Evolutionary conservation across 225 moss, liverwort and hornwort species (phyloP).

Genomic region (Marchantia paleacea): DNA sequence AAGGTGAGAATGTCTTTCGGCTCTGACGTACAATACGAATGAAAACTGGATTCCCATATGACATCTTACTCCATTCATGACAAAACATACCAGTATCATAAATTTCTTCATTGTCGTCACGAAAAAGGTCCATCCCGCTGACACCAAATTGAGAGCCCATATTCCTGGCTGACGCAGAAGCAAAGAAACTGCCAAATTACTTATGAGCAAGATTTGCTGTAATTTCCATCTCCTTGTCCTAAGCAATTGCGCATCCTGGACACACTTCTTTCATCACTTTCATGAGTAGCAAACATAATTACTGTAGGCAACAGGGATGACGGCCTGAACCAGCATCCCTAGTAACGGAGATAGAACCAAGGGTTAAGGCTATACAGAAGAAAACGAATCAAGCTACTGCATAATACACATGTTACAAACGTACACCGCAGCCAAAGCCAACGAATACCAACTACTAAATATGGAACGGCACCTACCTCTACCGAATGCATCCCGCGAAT

Average conservation of each 20-base stretch:
- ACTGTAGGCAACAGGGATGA: neutral
- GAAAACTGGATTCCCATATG: neutral
- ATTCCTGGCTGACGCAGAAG: slow-evolving; percentile 53
- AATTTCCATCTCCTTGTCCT: neutral
- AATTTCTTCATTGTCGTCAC: slow-evolving; percentile 71
- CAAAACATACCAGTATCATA: slow-evolving; percentile 58
- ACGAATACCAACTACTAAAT: neutral
- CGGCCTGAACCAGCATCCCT: neutral
- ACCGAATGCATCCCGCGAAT: slow-evolving; percentile 45
- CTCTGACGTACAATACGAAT: neutral
- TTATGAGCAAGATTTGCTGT: neutral
- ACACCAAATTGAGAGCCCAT: slow-evolving; percentile 73
- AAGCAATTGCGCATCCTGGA: neutral
- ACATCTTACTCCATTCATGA: neutral
- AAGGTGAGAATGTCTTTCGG: neutral
- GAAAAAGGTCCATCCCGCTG: slow-evolving; percentile 63
- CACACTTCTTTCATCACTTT: neutral
- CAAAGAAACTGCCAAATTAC: neutral
- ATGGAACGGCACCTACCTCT: slow-evolving; percentile 19
- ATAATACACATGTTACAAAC: no score
- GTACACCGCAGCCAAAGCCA: neutral
- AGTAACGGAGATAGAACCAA: neutral
- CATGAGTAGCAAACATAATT: neutral
- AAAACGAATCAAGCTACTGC: neutral
- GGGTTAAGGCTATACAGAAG: neutral